These are phyloP conservation scores for Vitis amurensis DNA, from an alignment of 164 flowering plant genomes.

Conservation along the genomic window DNA sequence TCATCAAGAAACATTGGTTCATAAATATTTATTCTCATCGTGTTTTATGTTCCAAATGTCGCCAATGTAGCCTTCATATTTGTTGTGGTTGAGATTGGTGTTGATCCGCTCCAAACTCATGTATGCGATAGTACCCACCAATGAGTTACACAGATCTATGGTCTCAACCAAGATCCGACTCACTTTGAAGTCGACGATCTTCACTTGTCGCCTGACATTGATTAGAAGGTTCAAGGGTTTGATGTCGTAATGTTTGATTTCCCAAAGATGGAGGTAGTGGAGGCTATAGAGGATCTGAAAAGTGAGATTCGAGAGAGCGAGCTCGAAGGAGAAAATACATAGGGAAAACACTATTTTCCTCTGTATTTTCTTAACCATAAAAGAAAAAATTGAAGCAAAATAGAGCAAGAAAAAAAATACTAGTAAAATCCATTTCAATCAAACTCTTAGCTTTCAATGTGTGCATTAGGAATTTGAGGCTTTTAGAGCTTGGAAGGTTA, in stretches of 20 bases:
- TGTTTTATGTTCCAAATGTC: slow-evolving; percentile 68
- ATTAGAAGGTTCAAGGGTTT: slow-evolving; percentile 69
- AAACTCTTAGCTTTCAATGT: no score
- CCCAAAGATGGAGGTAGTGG: slow-evolving; percentile 55
- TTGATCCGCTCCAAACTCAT: slow-evolving; percentile 90
- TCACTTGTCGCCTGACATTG: slow-evolving; percentile 29
- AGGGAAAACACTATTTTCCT: no score
- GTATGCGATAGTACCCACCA: slow-evolving; percentile 84
- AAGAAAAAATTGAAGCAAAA: no score
- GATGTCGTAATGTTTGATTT: slow-evolving; percentile 79
- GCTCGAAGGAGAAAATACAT: slow-evolving; percentile 34
- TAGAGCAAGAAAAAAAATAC: no score
- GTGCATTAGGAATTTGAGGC: no score
- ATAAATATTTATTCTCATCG: no score
- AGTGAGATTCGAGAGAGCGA: slow-evolving; percentile 43
- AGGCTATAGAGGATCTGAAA: slow-evolving; percentile 65
- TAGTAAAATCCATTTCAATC: no score
- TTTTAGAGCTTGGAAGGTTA: no score
- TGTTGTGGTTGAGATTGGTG: slow-evolving; percentile 76
- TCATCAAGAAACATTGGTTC: no score
- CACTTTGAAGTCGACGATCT: slow-evolving; percentile 85
- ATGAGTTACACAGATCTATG: slow-evolving; percentile 79
- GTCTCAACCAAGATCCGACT: slow-evolving; percentile 63
- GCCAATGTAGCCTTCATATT: slow-evolving; percentile 13
- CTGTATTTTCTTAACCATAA: no score